Evolutionary conservation across 768 basidiomycete genomes (phyloP), one percentile per base, ranked within the genome.

Genomic region (Tulasnella sp.): DNA sequence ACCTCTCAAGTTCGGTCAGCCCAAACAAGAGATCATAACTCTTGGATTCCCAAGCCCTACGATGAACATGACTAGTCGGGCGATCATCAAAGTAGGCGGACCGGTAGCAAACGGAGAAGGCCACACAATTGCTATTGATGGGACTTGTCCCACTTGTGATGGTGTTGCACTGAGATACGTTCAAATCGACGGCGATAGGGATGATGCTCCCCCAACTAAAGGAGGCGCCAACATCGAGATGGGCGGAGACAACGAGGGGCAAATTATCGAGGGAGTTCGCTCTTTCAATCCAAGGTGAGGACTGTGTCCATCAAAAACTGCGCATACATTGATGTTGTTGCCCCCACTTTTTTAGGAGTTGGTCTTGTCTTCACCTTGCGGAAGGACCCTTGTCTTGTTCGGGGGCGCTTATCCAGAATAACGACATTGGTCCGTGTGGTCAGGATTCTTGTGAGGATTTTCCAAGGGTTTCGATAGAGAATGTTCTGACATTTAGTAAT

Each of bases 191-290:
- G 86, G 87, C 12, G 76, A 77, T 4, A 75, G 86, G 52, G 64
- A 64, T 15, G 73, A 72, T 22, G 75, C 69, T 5, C 57, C 70
- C 34, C 72, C 78, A 1, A 72, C 70, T 0, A 54, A 42, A 20
- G 83, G 83, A 5, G 83, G 81, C 0, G 86, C 73, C 20, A 87
- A 86, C 58, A 85, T 90, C 48, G 86, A 89, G 65, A 79, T 90
- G 48, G 88, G 88, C 4, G 88, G 86, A 8, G 59, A 70, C 16
- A 89, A 82, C 56, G 67, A 75, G 2, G 68, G 72, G 58, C 87
- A 91, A 62, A 57, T 87, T 33, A 69, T 91, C 48, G 83, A 89
- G 67, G 78, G 75, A 55, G 85, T 89, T 9, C 75, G 70, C 56
- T 79, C 82, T 5, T 83, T 67, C 59, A 77, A 90, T 63, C 83